Percentiles rank a stretch among this genome's conserved stretches.
phyloP scores from a whole-genome alignment of 2,329 filamentous ascomycete species.

The Trichoderma pleuroti region DNA sequence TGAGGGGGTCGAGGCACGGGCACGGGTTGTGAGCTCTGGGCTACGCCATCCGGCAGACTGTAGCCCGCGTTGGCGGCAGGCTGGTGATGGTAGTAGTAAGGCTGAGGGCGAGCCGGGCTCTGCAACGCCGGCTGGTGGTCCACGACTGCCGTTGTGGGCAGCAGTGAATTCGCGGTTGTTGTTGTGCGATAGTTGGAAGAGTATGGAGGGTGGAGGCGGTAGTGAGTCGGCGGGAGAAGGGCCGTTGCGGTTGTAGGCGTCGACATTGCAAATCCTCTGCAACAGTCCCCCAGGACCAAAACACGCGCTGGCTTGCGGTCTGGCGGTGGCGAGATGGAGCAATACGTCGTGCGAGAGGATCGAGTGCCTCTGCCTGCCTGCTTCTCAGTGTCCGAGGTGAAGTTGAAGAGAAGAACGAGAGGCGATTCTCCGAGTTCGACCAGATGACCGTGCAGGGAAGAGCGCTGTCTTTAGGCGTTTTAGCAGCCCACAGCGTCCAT shows the following conservation, averaged over 20 bases:
- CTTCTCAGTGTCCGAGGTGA: not conserved
- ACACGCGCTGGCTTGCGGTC: not conserved
- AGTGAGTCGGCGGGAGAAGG: constrained; percentile 47
- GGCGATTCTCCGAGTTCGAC: not conserved
- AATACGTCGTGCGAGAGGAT: not conserved
- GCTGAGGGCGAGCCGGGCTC: constrained; percentile 26
- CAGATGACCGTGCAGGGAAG: not conserved
- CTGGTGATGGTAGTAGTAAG: constrained; percentile 28
- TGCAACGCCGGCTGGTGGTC: constrained; percentile 24
- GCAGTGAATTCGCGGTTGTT: constrained; percentile 18
- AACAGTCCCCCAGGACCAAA: not conserved
- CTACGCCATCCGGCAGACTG: constrained; percentile 33
- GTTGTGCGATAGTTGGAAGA: constrained; percentile 40
- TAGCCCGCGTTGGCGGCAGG: constrained; percentile 30
- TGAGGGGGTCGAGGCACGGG: constrained; percentile 34
- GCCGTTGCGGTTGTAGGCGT: constrained; percentile 72
- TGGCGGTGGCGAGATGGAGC: not conserved
- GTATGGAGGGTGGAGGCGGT: constrained; percentile 60
- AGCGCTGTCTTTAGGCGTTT: constrained; percentile 15
- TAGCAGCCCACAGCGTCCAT: not conserved
- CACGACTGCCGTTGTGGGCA: not conserved
- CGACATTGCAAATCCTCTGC: constrained; percentile 55
- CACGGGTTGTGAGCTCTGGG: constrained; percentile 31
- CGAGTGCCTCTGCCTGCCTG: not conserved
- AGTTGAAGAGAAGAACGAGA: not conserved